Evolutionary conservation across 164 flowering plant genomes (phyloP).

Genomic region (Vitis rupestris): DNA sequence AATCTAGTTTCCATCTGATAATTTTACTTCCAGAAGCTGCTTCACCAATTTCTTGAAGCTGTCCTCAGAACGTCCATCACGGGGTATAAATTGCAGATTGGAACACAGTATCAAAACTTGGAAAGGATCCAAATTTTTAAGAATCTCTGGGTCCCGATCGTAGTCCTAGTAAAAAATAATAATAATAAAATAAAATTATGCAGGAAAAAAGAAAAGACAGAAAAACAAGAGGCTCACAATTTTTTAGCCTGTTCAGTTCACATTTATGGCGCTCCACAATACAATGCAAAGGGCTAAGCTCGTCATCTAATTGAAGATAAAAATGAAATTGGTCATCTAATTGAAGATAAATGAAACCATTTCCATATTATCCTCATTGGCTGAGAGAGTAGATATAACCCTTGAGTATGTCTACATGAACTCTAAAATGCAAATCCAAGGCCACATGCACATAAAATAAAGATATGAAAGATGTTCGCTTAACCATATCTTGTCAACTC

Average conservation of each 20-base stretch:
- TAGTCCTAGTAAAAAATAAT: slow-evolving; percentile 52
- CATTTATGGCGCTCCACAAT: neutral
- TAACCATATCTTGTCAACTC: no score
- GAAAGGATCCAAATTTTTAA: slow-evolving; percentile 42
- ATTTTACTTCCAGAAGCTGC: slow-evolving; percentile 24
- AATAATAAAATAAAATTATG: neutral
- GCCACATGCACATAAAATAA: no score
- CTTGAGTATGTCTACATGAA: no score
- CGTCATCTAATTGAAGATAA: no score
- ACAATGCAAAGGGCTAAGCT: no score
- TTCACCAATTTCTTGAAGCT: slow-evolving; percentile 43
- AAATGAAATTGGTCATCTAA: no score
- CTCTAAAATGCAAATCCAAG: no score
- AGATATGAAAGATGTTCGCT: no score
- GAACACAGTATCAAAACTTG: slow-evolving; percentile 67
- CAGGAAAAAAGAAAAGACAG: no score
- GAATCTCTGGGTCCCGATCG: slow-evolving; percentile 63
- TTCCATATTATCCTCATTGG: no score
- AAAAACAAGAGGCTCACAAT: neutral
- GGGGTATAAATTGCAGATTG: slow-evolving; percentile 45
- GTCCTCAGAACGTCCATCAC: slow-evolving; percentile 34
- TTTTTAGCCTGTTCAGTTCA: neutral
- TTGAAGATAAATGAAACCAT: no score
- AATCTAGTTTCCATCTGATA: slow-evolving; percentile 6
- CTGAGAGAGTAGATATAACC: no score